Evolutionary conservation across 139 green algal species (phyloP), one percentile per base, ranked within the genome.

Genomic region (Trebouxia sp.): DNA sequence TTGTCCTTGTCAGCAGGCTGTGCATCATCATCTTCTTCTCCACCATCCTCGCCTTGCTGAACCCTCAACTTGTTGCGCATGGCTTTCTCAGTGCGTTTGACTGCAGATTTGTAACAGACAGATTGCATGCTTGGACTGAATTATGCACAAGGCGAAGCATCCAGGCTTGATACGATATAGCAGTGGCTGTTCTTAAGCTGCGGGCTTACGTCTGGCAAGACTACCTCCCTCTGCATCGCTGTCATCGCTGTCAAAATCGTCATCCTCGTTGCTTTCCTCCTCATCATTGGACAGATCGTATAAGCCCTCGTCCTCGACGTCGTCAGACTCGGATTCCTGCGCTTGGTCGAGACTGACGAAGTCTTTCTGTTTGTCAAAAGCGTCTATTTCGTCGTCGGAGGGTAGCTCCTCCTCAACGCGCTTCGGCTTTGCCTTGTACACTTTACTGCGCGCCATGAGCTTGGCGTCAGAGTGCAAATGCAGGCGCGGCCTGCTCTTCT

Each of bases 1-100:
- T 77, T 51, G 14, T 83, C 79, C 35, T 75, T 79, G 41, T 83
- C 89, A 9, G 87, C 88, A 10, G 47, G 70, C 22, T 72, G 78
- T 1, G 82, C 78, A 11, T 92, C 86, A 0, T 85, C 87, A 6
- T 90, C 89, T 2, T 90, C 89, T 28, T 88, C 89, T 37, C 89
- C 85, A 22, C 86, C 83, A 37, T 88, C 89, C 39, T 90, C 85
- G 24, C 85, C 83, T 22, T 74, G 67, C 74, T 87, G 77, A 32
- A 96, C 82, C 75, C 88, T 85, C 22, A 96, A 86, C 84, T 91
- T 91, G 28, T 88, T 76, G 47, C 89, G 88, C 30, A 96, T 76
- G 3, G 76, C 65, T 56, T 89, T 92, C 11, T 92, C 92, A 78
- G 92, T 85, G 67, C 85, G 81, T n/a, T 88, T 84, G 8, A 96